Conservation (phyloP, 495 filamentous ascomycete genomes). For the Trichoderma erinaceum region DNA sequence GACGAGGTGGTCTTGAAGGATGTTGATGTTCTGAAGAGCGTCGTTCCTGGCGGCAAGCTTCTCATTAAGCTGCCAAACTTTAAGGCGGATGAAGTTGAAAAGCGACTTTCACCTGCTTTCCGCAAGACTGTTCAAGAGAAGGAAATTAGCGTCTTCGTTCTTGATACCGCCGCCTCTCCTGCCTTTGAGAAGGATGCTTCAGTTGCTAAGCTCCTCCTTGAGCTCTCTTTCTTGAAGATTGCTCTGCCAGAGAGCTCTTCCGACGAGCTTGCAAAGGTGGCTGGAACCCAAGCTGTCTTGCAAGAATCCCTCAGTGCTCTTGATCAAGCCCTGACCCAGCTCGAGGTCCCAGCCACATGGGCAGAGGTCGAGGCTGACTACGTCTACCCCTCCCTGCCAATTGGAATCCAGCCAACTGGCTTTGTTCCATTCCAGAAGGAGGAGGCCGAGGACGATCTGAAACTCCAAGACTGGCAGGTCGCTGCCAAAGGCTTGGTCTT, state of each 20-base stretch:
- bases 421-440: constrained; percentile 76
- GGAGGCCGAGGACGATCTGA: constrained; percentile 56
- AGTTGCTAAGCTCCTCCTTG: constrained; percentile 53
- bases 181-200: constrained; percentile 52
- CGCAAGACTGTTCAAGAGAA: constrained; percentile 63
- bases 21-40: constrained; percentile 61
- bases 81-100: constrained; percentile 86
- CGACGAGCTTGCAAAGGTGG: constrained; percentile 32
- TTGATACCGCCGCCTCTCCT: constrained; percentile 63
- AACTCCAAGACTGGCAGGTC: constrained; percentile 69
- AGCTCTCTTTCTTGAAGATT: constrained; percentile 76
- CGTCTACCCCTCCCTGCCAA: constrained; percentile 46
- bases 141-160: constrained; percentile 59
- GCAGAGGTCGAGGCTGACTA: constrained; percentile 56
- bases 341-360: constrained; percentile 78
- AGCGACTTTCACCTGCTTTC: constrained; percentile 64
- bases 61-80: constrained; percentile 68
- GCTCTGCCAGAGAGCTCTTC: constrained; percentile 56
- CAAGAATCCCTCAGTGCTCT: constrained; percentile 60
- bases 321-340: constrained; percentile 57
- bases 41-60: constrained; percentile 66
- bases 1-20: constrained; percentile 71
- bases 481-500: constrained; percentile 84
- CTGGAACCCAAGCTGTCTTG: constrained; percentile 43
- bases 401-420: constrained; percentile 64